Conservation (phyloP, 1,284 basidiomycete species). For the Wallemia ichthyophaga region DNA sequence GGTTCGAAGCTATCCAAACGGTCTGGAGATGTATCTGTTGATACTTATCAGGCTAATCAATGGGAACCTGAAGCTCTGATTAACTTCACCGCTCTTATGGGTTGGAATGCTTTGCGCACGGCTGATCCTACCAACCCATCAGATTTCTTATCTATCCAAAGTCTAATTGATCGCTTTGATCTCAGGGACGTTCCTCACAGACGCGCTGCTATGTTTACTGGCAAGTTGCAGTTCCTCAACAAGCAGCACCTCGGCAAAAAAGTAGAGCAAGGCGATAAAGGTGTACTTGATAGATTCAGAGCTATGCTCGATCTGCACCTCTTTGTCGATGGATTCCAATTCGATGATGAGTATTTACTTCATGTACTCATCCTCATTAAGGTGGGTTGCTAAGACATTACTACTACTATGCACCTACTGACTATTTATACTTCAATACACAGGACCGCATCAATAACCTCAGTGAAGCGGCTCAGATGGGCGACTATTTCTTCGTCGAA, state of each 20-base stretch:
- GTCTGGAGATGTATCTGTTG: constrained; percentile 57
- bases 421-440: no score
- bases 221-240: constrained; percentile 44
- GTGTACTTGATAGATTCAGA: not conserved
- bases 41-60: constrained; percentile 36
- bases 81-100: constrained; percentile 78
- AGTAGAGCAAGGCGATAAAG: constrained; percentile 2
- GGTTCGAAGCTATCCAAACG: constrained; percentile 87
- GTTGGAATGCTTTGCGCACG: constrained; percentile 34
- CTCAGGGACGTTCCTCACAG: constrained; percentile 2
- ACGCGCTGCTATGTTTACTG: constrained; percentile 26
- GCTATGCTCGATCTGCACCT: not conserved
- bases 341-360: not conserved
- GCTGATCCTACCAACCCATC: not conserved
- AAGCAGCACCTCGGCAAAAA: constrained; percentile 35
- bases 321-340: constrained; percentile 2
- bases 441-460: constrained; percentile 10
- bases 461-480: constrained; percentile 8
- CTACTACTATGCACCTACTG: no score
- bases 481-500: constrained; percentile 10
- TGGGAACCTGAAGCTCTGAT: constrained; percentile 71
- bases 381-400: not conserved
- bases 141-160: not conserved
- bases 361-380: not conserved
- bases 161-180: constrained; percentile 9